phyloP scores from a whole-genome alignment of 192 early-diverging fungal species.

The Diversispora eburnea region DNA sequence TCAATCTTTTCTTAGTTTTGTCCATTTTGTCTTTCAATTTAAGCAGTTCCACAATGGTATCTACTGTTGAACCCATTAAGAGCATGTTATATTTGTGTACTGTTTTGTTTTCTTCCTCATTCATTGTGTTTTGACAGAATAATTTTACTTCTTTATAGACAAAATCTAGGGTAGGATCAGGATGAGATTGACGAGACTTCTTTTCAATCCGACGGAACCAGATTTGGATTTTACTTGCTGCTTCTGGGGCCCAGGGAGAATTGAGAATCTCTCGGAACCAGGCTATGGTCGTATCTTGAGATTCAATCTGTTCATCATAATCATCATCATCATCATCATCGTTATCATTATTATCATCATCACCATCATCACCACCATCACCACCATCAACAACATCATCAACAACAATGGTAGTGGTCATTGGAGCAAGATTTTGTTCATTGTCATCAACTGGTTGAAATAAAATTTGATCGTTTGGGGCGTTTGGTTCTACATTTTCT shows the following conservation, averaged over 20 bases:
- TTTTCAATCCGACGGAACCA: background rate
- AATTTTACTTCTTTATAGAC: slow-evolving; percentile 1
- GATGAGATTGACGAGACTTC: background rate
- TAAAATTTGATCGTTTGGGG: background rate
- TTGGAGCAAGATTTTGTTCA: background rate
- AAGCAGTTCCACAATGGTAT: background rate
- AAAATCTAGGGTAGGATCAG: background rate
- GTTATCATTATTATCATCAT: too few species aligned
- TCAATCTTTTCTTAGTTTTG: slow-evolving; percentile 1
- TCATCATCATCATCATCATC: background rate
- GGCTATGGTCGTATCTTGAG: too few species aligned
- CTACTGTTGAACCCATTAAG: too few species aligned
- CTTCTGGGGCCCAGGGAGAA: background rate
- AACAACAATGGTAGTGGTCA: too few species aligned
- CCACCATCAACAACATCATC: background rate
- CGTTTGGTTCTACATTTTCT: background rate
- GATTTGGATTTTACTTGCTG: slow-evolving; percentile 2
- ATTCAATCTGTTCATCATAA: too few species aligned
- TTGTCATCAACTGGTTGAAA: background rate
- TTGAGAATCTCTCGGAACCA: background rate
- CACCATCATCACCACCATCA: background rate
- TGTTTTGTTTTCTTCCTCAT: background rate
- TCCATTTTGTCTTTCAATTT: background rate
- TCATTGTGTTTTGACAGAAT: background rate
- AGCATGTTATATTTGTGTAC: slow-evolving; percentile 2